Conservation (phyloP, 108 stramenopile species). For the Pseudonitzschia multiseries region DNA sequence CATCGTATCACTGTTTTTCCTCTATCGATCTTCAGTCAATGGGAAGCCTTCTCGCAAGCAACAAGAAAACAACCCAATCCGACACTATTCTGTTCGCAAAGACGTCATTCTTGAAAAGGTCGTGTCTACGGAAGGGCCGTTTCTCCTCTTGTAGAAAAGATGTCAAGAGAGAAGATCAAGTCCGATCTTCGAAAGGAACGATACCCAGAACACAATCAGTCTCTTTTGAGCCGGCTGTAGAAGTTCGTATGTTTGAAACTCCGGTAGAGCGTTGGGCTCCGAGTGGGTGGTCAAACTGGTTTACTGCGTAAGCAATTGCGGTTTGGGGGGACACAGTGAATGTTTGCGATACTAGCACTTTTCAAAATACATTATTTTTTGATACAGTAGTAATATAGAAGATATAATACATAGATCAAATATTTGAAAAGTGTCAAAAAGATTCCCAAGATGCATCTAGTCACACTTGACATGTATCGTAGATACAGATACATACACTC, state of each 20-base stretch:
- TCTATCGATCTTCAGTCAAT: not conserved
- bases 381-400: too few relatives aligned
- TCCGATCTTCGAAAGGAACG: not conserved
- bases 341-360: too few relatives aligned
- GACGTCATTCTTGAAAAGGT: not conserved
- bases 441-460: too few relatives aligned
- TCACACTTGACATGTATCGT: too few relatives aligned
- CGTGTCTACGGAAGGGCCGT: not conserved
- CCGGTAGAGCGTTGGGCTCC: not conserved
- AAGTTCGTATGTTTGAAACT: not conserved
- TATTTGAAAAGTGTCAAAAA: too few relatives aligned
- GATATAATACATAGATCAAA: too few relatives aligned
- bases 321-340: too few relatives aligned
- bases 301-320: not conserved
- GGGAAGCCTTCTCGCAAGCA: not conserved
- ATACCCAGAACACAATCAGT: not conserved
- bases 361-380: too few relatives aligned
- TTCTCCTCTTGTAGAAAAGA: not conserved
- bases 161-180: not conserved
- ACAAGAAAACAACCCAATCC: not conserved
- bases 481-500: too few relatives aligned
- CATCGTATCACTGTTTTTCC: not conserved
- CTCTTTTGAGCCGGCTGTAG: not conserved
- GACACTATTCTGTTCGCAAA: not conserved
- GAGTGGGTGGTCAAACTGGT: not conserved